A percentile compares a stretch with the other conserved stretches of the same genome.
phyloP scores from a whole-genome alignment of 1,284 basidiomycete genomes.

The Fomes fomentarius region DNA sequence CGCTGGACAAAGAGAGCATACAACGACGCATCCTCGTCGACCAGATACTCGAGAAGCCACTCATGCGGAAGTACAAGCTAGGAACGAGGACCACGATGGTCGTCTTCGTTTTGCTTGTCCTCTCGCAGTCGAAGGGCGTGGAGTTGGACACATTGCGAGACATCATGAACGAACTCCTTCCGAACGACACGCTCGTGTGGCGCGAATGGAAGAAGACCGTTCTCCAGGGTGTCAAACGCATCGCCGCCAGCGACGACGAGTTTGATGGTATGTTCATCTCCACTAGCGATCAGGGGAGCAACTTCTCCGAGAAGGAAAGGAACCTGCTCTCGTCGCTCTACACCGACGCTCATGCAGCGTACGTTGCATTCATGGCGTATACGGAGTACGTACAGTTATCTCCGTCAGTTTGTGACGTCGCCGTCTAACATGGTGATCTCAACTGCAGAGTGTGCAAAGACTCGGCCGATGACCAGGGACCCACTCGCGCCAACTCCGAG shows the following conservation, averaged over 20 bases:
- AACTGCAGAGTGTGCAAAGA: no score
- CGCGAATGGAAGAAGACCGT: constrained; percentile 9
- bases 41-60: constrained; percentile 4
- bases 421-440: no score
- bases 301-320: background rate
- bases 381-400: no score
- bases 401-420: no score
- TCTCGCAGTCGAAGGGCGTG: background rate
- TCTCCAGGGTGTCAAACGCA: background rate
- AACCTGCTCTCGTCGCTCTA: background rate
- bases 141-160: background rate
- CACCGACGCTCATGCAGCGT: background rate
- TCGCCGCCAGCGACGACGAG: background rate
- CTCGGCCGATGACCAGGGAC: no score
- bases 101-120: constrained; percentile 17
- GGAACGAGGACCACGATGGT: constrained; percentile 17
- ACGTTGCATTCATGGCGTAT: background rate
- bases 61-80: constrained; percentile 10
- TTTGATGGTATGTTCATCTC: no score
- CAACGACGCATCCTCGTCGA: constrained; percentile 16
- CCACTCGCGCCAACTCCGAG: no score
- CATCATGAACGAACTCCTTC: constrained; percentile 19
- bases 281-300: no score
- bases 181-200: constrained; percentile 19
- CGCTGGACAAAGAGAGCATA: constrained; percentile 19